These are phyloP conservation scores for Onygena corvina DNA, from an alignment of 2,329 filamentous ascomycete genomes.

Conservation along the genomic window DNA sequence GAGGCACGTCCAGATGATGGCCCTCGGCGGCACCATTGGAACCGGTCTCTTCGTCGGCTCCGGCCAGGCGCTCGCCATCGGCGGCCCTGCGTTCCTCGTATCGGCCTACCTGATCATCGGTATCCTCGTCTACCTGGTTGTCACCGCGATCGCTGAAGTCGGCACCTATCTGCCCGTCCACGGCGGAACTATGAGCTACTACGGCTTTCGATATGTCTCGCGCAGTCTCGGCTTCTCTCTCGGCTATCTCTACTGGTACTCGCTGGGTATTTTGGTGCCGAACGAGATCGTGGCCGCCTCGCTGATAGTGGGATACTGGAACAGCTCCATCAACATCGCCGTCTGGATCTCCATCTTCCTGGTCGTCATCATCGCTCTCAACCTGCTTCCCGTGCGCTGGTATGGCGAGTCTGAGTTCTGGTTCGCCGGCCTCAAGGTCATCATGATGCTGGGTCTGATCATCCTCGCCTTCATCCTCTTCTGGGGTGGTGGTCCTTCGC, in stretches of 20 bases:
- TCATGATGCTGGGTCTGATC: constrained; percentile 42
- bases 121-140: constrained; percentile 35
- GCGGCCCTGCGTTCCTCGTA: constrained; percentile 42
- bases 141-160: constrained; percentile 36
- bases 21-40: constrained; percentile 24
- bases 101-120: constrained; percentile 43
- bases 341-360: constrained; percentile 48
- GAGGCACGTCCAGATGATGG: constrained; percentile 35
- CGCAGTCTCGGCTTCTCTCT: constrained; percentile 34
- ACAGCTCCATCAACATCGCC: constrained; percentile 32
- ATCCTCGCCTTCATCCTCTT: constrained; percentile 44
- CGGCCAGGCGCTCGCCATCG: constrained; percentile 42
- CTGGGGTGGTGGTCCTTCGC: constrained; percentile 44
- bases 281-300: constrained; percentile 55
- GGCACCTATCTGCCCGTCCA: constrained; percentile 35
- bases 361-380: constrained; percentile 43
- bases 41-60: constrained; percentile 46
- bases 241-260: constrained; percentile 40
- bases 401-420: constrained; percentile 46
- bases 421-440: constrained; percentile 42
- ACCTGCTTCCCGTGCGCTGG: constrained; percentile 38
- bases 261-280: constrained; percentile 36
- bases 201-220: constrained; percentile 34
- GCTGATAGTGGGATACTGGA: constrained; percentile 55
- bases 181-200: constrained; percentile 35